Evolutionary conservation across 23 red algal species (phyloP), one percentile per base, ranked within the genome.

Genomic region (Chondrus crispus): DNA sequence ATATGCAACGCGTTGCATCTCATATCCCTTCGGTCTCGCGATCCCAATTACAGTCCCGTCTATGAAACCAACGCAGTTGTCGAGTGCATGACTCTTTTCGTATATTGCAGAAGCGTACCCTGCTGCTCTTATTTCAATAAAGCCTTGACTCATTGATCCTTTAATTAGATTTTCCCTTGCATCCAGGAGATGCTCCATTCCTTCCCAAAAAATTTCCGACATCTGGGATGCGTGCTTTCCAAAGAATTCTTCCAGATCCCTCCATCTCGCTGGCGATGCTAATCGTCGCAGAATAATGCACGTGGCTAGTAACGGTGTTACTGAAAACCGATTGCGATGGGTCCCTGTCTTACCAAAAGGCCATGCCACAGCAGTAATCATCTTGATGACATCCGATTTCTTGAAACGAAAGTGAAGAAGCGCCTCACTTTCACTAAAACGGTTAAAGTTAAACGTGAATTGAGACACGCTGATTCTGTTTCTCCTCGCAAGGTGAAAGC

Each of bases 181-280:
- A 51, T 52, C 41, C 26, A 60, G n/a, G 30, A 83, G 33, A 20
- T 83, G 6, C 9, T 83, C 78, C 8, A 83, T 38, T 52, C 4
- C 78, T 45, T 83, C 78, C 45, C 78, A 83, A 47, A 83, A 83
- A 55, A 83, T 83, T 47, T 83, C 47, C 46, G 78, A 83, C 26
- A 83, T 40, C 33, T 83, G 78, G 11, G 52, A 52, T 18, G 78
- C 44, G 30, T 62, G 42, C 78, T 83, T 83, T 9, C 78, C 78
- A 83, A 60, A 83, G 28, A 41, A 26, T 45, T 63, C 40, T n/a
- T 52, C 24, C n/a, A 54, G 24, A 83, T 83, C 47, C 26, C 55
- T 24, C 78, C 78, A 83, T n/a, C 78, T n/a, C 20, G 39, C 12
- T n/a, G 78, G 78, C 33, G 46, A 50, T 30, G 47, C 47, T 6